A percentile compares a stretch with the other conserved stretches of the same genome.
Conservation (phyloP, 2,329 filamentous ascomycete species). For the Stachybotrys chlorohalonatus region DNA sequence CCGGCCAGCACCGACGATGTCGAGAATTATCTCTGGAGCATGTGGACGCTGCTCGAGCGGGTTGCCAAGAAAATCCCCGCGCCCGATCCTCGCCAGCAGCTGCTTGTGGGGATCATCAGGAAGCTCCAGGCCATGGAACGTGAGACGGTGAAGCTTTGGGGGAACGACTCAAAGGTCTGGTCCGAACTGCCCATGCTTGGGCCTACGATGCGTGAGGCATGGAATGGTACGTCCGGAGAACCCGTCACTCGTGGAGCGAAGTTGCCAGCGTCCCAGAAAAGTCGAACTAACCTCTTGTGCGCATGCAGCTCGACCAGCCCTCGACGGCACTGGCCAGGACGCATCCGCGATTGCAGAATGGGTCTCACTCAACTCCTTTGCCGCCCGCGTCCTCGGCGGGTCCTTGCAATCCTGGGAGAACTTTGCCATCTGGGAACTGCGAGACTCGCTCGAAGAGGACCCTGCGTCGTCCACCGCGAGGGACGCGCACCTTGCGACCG, state of each 20-base stretch:
- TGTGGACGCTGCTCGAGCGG: conserved; percentile 17
- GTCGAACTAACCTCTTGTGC: neutral
- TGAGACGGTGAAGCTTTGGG: conserved; percentile 17
- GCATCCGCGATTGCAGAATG: conserved; percentile 12
- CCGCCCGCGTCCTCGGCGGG: conserved; percentile 18
- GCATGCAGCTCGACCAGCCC: conserved; percentile 12
- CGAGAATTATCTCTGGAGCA: conserved; percentile 17
- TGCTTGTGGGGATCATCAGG: conserved; percentile 12
- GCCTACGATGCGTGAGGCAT: conserved; percentile 17
- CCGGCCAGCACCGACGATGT: conserved; percentile 6
- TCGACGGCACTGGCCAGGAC: conserved; percentile 13
- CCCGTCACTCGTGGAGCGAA: neutral
- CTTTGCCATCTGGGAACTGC: conserved; percentile 20
- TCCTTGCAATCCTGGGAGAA: conserved; percentile 12
- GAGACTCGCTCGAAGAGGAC: conserved; percentile 17
- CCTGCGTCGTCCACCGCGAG: conserved; percentile 6
- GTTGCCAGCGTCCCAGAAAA: neutral
- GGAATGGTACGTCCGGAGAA: conserved; percentile 15
- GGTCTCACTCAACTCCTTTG: conserved; percentile 23
- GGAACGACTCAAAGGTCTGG: conserved; percentile 15
- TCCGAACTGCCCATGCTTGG: conserved; percentile 20
- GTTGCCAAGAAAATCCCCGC: conserved; percentile 15
- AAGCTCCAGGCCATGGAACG: conserved; percentile 12
- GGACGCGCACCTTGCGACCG: conserved; percentile 11
- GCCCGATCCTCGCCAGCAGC: conserved; percentile 13